Percentiles rank a stretch among this genome's conserved stretches.
These are phyloP conservation scores for Fusarium liriodendri DNA, from an alignment of 2,329 filamentous ascomycete genomes.

Conservation along the genomic window DNA sequence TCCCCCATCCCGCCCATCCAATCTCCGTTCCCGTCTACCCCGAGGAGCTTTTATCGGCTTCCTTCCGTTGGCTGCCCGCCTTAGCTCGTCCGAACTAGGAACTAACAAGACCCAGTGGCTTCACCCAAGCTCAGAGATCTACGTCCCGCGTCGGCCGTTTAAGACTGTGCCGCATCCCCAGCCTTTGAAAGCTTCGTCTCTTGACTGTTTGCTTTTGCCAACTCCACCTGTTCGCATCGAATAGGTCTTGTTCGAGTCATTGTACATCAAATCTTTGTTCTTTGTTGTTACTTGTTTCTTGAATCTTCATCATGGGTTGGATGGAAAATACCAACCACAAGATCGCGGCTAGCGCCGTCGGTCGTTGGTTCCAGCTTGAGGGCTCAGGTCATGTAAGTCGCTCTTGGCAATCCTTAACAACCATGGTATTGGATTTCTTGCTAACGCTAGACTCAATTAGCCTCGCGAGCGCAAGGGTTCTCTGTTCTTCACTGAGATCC, in stretches of 20 bases:
- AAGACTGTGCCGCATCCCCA: conserved; percentile 21
- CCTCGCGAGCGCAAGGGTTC: conserved; percentile 78
- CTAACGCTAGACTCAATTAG: conserved; percentile 51
- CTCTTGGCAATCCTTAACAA: background rate
- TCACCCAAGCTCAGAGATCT: conserved; percentile 1
- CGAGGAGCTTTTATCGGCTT: conserved; percentile 32
- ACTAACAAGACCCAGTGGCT: conserved; percentile 28
- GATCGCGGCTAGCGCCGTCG: conserved; percentile 74
- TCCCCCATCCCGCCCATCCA: conserved; percentile 30
- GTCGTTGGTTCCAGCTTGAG: conserved; percentile 82
- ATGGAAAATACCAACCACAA: conserved; percentile 62
- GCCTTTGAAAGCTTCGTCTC: background rate
- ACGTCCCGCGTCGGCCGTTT: conserved; percentile 15
- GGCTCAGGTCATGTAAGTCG: conserved; percentile 81
- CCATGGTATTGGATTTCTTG: background rate
- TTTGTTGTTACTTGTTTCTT: background rate
- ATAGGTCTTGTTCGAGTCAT: conserved; percentile 12
- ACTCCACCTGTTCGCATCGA: background rate
- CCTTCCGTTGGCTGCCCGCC: conserved; percentile 22
- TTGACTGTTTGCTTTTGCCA: conserved; percentile 5
- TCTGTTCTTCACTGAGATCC: conserved; percentile 84
- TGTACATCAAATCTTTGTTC: conserved; percentile 9
- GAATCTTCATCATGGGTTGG: conserved; percentile 57
- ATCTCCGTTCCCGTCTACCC: conserved; percentile 24
- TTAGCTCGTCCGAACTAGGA: conserved; percentile 9